Evolutionary conservation across 2,329 filamentous ascomycete species (phyloP).

Genomic region (Botrytis paeoniae): DNA sequence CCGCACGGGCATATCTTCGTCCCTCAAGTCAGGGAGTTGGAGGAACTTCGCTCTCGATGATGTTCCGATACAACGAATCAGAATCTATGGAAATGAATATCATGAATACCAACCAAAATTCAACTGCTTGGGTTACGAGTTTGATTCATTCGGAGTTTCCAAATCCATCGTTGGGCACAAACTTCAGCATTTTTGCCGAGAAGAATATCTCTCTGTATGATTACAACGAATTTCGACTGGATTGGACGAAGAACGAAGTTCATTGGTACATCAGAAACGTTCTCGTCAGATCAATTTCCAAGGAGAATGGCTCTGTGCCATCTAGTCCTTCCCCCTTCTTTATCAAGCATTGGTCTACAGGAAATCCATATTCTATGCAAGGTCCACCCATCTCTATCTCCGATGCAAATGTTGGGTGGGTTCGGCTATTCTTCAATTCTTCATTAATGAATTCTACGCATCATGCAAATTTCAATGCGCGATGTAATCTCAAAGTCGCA

Average conservation of each 20-base stretch:
- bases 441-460: slow-evolving; percentile 40
- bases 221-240: slow-evolving; percentile 46
- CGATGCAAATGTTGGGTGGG: slow-evolving; percentile 45
- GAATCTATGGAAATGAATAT: slow-evolving; percentile 44
- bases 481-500: slow-evolving; percentile 36
- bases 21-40: slow-evolving; percentile 39
- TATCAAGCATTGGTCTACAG: slow-evolving; percentile 49
- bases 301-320: slow-evolving; percentile 38
- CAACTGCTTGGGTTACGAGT: slow-evolving; percentile 42
- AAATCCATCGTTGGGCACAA: slow-evolving; percentile 37
- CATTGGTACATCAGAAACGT: slow-evolving; percentile 44
- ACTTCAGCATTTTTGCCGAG: slow-evolving; percentile 22
- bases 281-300: slow-evolving; percentile 37
- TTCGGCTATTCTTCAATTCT: slow-evolving; percentile 50
- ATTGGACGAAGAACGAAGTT: slow-evolving; percentile 46
- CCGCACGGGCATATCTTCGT: slow-evolving; percentile 45
- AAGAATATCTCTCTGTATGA: slow-evolving; percentile 26
- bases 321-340: slow-evolving; percentile 43
- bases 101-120: slow-evolving; percentile 44
- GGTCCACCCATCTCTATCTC: slow-evolving; percentile 44
- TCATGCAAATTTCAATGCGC: slow-evolving; percentile 32
- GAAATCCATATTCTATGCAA: slow-evolving; percentile 44
- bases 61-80: slow-evolving; percentile 45
- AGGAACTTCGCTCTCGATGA: slow-evolving; percentile 47
- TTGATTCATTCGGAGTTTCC: slow-evolving; percentile 42